Conservation (phyloP, 2,329 filamentous ascomycete genomes). For the Fusarium sp. region DNA sequence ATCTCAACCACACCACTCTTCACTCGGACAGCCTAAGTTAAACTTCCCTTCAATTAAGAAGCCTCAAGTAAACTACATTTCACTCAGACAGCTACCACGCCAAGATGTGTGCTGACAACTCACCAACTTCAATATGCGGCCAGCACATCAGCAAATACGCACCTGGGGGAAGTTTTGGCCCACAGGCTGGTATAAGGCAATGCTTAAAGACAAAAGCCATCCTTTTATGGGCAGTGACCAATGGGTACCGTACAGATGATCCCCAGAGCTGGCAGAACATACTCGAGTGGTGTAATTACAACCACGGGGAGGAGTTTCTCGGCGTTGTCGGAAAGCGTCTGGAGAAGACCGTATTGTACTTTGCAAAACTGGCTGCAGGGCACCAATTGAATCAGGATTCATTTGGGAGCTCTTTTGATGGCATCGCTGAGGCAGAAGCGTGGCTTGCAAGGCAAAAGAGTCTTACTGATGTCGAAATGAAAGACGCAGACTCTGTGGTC, state of each 20-base stretch:
- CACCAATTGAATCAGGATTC: too few relatives aligned
- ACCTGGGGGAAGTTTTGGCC: neutral
- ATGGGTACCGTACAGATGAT: rapidly evolving
- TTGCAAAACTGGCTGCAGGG: too few relatives aligned
- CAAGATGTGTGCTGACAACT: neutral
- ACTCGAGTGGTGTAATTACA: neutral
- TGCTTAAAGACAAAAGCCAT: neutral
- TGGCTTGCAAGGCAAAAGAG: too few relatives aligned
- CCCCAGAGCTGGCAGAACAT: neutral
- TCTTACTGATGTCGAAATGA: too few relatives aligned
- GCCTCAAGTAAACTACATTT: too few relatives aligned
- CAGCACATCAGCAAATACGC: neutral
- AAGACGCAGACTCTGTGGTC: too few relatives aligned
- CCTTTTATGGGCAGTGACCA: neutral
- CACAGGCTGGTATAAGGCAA: neutral
- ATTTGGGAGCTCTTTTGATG: too few relatives aligned
- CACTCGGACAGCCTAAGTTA: too few relatives aligned
- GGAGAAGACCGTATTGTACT: too few relatives aligned
- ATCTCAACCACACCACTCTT: neutral
- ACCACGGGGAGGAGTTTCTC: neutral
- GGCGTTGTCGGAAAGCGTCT: too few relatives aligned
- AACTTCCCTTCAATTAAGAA: rapidly evolving
- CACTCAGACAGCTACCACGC: neutral
- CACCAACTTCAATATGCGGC: neutral
- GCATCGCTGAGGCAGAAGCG: too few relatives aligned